Evolutionary conservation across 1,284 basidiomycete genomes (phyloP).

Genomic region (Cutaneotrichosporon sp.): DNA sequence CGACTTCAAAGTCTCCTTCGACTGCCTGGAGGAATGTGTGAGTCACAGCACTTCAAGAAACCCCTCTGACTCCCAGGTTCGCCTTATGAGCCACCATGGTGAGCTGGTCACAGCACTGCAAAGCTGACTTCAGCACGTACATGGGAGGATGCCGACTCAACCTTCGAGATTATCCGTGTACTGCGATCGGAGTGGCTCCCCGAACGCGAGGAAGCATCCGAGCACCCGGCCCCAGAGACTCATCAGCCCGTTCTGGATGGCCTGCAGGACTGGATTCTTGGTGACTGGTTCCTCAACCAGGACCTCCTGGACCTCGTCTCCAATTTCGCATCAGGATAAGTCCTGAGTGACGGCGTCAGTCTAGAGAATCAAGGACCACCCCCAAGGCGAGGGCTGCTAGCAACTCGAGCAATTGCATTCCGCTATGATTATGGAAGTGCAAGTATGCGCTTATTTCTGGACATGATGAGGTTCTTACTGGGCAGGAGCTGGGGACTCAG

Average conservation of each 20-base stretch:
- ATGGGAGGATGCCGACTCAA: constrained; percentile 1
- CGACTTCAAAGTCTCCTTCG: background rate
- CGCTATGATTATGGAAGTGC: too few species aligned
- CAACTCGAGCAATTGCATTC: too few species aligned
- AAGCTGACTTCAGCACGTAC: background rate
- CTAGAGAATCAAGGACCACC: too few species aligned
- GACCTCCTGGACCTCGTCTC: background rate
- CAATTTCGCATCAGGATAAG: background rate
- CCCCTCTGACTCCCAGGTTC: background rate
- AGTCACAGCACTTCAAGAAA: background rate
- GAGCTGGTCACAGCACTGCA: background rate
- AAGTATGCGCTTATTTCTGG: too few species aligned
- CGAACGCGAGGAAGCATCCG: background rate
- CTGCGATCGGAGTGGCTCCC: constrained; percentile 5
- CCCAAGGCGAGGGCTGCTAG: too few species aligned
- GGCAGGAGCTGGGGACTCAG: too few species aligned
- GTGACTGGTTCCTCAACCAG: constrained; percentile 5
- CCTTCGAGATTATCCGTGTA: background rate
- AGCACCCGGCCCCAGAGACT: background rate
- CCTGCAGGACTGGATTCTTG: background rate
- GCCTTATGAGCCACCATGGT: background rate
- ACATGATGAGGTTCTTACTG: too few species aligned
- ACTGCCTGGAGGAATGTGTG: constrained; percentile 3
- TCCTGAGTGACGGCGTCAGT: too few species aligned
- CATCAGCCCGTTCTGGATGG: background rate